Conservation (phyloP, 805 yeast genomes). For the Nematodospora valgi region DNA sequence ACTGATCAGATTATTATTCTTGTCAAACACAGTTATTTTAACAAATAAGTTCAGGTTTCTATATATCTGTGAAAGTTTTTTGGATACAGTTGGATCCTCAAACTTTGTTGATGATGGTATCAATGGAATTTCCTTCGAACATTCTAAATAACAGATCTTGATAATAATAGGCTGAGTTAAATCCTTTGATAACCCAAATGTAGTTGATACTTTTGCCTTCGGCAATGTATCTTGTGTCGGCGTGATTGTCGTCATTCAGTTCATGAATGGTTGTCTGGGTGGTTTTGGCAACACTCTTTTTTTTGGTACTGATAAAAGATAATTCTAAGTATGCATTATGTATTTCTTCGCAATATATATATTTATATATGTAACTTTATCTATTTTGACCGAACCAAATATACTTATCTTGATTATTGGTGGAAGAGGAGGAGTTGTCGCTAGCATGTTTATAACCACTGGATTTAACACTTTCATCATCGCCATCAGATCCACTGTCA, state of each 20-base stretch:
- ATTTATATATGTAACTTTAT: no score
- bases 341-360: no score
- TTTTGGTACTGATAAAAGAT: no score
- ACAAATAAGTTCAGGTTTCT: conserved; percentile 35
- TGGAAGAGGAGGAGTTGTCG: background rate
- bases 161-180: conserved; percentile 29
- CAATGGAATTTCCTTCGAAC: conserved; percentile 9
- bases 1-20: conserved; percentile 25
- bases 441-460: background rate
- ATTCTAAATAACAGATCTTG: conserved; percentile 29
- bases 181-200: conserved; percentile 41
- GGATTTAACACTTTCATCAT: conserved; percentile 9
- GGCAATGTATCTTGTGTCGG: background rate
- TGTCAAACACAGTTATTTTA: conserved; percentile 28
- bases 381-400: conserved; percentile 40
- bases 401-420: conserved; percentile 16
- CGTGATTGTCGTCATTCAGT: background rate
- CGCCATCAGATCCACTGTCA: conserved; percentile 14
- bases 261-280: no score
- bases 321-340: no score
- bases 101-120: conserved; percentile 31
- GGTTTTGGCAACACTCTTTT: no score
- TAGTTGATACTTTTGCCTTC: conserved; percentile 18
- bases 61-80: conserved; percentile 26
- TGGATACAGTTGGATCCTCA: conserved; percentile 32